phyloP scores from a whole-genome alignment of 1,284 basidiomycete species.

The Ceratobasidium sp. region DNA sequence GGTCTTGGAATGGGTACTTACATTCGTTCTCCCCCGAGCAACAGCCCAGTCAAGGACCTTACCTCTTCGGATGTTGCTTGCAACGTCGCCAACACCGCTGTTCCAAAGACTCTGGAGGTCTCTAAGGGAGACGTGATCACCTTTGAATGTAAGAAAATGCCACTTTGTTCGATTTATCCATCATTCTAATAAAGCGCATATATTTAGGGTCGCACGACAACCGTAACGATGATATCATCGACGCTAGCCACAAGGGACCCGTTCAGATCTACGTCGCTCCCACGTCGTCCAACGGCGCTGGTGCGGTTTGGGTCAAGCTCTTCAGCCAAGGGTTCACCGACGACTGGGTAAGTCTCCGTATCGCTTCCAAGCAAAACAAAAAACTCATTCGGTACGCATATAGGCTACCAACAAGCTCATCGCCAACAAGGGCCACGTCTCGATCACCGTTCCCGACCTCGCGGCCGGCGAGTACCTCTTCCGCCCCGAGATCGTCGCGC shows the following conservation, averaged over 20 bases:
- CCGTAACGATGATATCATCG: constrained; percentile 46
- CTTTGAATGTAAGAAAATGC: constrained; percentile 33
- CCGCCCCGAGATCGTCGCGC: constrained; percentile 49
- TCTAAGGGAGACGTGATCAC: constrained; percentile 22
- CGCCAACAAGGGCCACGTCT: constrained; percentile 38
- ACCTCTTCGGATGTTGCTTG: constrained; percentile 17
- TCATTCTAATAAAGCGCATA: constrained; percentile 3
- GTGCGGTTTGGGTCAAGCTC: constrained; percentile 46
- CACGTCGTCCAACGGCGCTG: constrained; percentile 34
- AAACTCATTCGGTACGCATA: not conserved
- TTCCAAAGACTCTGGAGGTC: constrained; percentile 39
- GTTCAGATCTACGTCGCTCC: constrained; percentile 48
- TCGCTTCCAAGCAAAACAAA: too few species aligned
- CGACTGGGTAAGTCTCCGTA: constrained; percentile 24
- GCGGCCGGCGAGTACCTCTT: constrained; percentile 47
- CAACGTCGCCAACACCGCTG: constrained; percentile 38
- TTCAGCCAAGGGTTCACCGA: constrained; percentile 33
- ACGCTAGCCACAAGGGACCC: constrained; percentile 46
- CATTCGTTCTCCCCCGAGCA: constrained; percentile 36
- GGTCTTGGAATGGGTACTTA: constrained; percentile 20
- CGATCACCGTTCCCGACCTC: constrained; percentile 46
- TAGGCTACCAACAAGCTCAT: constrained; percentile 48
- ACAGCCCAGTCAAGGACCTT: constrained; percentile 42
- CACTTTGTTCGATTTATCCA: not conserved
- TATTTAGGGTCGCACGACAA: constrained; percentile 40